Percentiles rank a stretch among this genome's conserved stretches.
Evolutionary conservation across 352 stramenopile species (phyloP).

Genomic region (Phytophthora pistaciae): DNA sequence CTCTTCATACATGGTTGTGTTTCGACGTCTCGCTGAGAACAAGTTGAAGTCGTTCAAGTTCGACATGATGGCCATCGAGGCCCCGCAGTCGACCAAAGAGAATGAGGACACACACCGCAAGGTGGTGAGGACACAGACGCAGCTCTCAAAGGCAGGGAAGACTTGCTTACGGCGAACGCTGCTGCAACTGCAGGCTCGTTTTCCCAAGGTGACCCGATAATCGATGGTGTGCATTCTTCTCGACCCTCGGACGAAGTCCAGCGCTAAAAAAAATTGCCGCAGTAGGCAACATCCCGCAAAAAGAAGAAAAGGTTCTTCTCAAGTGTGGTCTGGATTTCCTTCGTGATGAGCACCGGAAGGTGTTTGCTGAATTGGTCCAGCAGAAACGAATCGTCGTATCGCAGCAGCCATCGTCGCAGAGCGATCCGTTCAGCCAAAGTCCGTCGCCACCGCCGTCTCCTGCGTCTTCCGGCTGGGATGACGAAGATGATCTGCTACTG

Average conservation of each 20-base stretch:
- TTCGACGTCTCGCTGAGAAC: slow-evolving; percentile 4
- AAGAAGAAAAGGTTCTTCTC: background rate
- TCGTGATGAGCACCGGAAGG: background rate
- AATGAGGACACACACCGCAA: background rate
- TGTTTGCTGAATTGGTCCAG: background rate
- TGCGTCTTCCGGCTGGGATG: too few species aligned
- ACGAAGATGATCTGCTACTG: too few species aligned
- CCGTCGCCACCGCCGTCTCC: too few species aligned
- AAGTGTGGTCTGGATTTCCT: background rate
- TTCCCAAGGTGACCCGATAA: slow-evolving; percentile 13
- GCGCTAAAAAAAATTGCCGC: slow-evolving; percentile 3
- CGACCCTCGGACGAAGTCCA: slow-evolving; percentile 13
- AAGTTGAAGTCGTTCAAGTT: background rate
- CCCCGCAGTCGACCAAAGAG: background rate
- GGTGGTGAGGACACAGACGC: background rate
- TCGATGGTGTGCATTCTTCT: slow-evolving; percentile 8
- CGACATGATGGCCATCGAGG: background rate
- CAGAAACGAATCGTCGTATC: too few species aligned
- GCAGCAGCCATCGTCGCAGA: too few species aligned
- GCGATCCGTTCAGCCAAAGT: too few species aligned
- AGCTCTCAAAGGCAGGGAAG: background rate
- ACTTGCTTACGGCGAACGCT: background rate
- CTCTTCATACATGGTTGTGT: slow-evolving; percentile 9
- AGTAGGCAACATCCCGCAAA: slow-evolving; percentile 2
- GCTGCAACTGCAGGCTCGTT: slow-evolving; percentile 6